These are phyloP conservation scores for Cyclostephanos invisitatus DNA, from an alignment of 108 stramenopile species.

Conservation along the genomic window DNA sequence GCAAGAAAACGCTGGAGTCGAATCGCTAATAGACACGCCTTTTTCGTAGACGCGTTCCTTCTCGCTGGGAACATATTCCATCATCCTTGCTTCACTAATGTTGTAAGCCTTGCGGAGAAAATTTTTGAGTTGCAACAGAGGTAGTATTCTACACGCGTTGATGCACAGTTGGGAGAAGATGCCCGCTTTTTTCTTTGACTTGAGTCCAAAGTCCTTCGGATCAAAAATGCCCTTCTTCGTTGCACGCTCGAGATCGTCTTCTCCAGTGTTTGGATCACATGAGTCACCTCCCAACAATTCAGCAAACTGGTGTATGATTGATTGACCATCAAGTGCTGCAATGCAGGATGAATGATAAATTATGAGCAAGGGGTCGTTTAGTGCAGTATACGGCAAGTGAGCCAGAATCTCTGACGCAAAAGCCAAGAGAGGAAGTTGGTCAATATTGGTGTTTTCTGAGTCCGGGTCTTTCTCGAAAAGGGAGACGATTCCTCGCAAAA, in stretches of 20 bases:
- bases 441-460: slow-evolving; percentile 24
- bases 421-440: slow-evolving; percentile 62
- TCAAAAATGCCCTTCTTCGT: slow-evolving; percentile 42
- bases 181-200: slow-evolving; percentile 39
- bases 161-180: slow-evolving; percentile 59
- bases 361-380: slow-evolving; percentile 77
- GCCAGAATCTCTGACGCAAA: slow-evolving; percentile 83
- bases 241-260: slow-evolving; percentile 68
- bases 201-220: slow-evolving; percentile 46
- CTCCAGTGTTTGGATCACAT: slow-evolving; percentile 65
- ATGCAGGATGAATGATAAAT: slow-evolving; percentile 64
- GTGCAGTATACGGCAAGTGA: slow-evolving; percentile 72
- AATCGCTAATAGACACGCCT: slow-evolving; percentile 33
- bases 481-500: slow-evolving; percentile 55
- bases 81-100: slow-evolving; percentile 66
- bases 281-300: slow-evolving; percentile 59
- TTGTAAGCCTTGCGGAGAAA: slow-evolving; percentile 76
- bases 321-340: slow-evolving; percentile 63
- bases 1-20: slow-evolving; percentile 26
- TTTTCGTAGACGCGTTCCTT: slow-evolving; percentile 57
- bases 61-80: slow-evolving; percentile 70
- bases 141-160: slow-evolving; percentile 57
- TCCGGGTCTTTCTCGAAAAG: slow-evolving; percentile 43
- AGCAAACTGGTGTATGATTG: slow-evolving; percentile 62
- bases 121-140: slow-evolving; percentile 71